Conservation (phyloP, 257 asterid genomes). For the Cruciata laevipes region DNA sequence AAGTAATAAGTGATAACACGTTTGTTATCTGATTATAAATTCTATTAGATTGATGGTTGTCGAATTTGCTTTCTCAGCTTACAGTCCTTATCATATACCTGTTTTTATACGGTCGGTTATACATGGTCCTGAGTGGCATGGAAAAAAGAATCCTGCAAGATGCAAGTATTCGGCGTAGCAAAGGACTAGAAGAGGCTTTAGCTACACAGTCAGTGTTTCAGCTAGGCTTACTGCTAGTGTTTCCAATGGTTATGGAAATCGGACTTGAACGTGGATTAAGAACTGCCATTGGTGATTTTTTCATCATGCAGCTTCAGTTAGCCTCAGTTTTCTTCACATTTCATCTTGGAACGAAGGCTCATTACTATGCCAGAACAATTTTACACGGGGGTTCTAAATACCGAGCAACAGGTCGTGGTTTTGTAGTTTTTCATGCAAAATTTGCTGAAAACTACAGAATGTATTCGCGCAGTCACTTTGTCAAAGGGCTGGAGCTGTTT, state of each 20-base stretch:
- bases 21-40: not conserved
- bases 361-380: slow-evolving; percentile 78
- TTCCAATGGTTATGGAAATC: slow-evolving; percentile 98
- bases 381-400: slow-evolving; percentile 95
- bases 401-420: slow-evolving; percentile 94
- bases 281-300: slow-evolving; percentile 81
- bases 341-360: slow-evolving; percentile 95
- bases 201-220: slow-evolving; percentile 86
- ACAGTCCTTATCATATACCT: slow-evolving; percentile 78
- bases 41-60: slow-evolving; percentile 5
- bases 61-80: slow-evolving; percentile 43
- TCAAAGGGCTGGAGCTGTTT: slow-evolving; percentile 86
- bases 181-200: slow-evolving; percentile 81
- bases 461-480: slow-evolving; percentile 96
- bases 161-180: slow-evolving; percentile 56
- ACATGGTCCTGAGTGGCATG: slow-evolving; percentile 91
- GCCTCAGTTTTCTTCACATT: slow-evolving; percentile 96
- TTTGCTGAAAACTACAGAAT: slow-evolving; percentile 86
- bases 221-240: slow-evolving; percentile 75
- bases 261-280: slow-evolving; percentile 95
- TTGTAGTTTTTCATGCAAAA: slow-evolving; percentile 88
- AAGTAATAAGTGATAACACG: slow-evolving; percentile 15
- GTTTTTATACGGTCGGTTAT: slow-evolving; percentile 78
- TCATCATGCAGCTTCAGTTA: slow-evolving; percentile 92
- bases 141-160: slow-evolving; percentile 72